These are phyloP conservation scores for Vitis hybrid DNA, from an alignment of 177 flowering plant genomes.

Conservation along the genomic window DNA sequence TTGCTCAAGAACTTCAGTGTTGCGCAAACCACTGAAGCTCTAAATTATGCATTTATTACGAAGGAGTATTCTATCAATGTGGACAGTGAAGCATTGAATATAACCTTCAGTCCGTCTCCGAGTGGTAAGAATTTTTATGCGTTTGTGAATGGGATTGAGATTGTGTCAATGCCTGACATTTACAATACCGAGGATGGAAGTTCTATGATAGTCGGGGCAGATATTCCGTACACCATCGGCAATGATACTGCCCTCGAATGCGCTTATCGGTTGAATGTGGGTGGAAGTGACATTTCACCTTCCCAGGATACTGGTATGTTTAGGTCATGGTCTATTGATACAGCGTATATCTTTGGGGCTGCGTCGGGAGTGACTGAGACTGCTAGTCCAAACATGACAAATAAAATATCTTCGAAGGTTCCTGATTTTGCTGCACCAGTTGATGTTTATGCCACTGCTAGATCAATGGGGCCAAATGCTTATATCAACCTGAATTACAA, in stretches of 20 bases:
- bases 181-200: conserved; percentile 39
- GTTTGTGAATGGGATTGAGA: conserved; percentile 90
- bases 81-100: conserved; percentile 36
- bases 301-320: conserved; percentile 69
- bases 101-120: conserved; percentile 68
- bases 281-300: conserved; percentile 76
- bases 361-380: conserved; percentile 47
- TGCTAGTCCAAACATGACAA: conserved; percentile 31
- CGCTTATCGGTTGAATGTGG: conserved; percentile 78
- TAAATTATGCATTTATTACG: conserved; percentile 53
- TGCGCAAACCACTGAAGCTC: conserved; percentile 56
- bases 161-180: conserved; percentile 79
- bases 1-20: conserved; percentile 82
- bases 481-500: conserved; percentile 51
- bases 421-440: conserved; percentile 64
- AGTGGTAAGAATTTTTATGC: conserved; percentile 58
- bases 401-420: conserved; percentile 32
- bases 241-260: conserved; percentile 77
- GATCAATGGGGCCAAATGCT: conserved; percentile 64
- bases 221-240: conserved; percentile 27
- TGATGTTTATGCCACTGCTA: conserved; percentile 61
- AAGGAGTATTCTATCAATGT: conserved; percentile 79
- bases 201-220: conserved; percentile 38
- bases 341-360: conserved; percentile 59
- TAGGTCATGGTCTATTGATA: conserved; percentile 76